Conservation (phyloP, 1,284 basidiomycete species). For the Ustilago crameri region DNA sequence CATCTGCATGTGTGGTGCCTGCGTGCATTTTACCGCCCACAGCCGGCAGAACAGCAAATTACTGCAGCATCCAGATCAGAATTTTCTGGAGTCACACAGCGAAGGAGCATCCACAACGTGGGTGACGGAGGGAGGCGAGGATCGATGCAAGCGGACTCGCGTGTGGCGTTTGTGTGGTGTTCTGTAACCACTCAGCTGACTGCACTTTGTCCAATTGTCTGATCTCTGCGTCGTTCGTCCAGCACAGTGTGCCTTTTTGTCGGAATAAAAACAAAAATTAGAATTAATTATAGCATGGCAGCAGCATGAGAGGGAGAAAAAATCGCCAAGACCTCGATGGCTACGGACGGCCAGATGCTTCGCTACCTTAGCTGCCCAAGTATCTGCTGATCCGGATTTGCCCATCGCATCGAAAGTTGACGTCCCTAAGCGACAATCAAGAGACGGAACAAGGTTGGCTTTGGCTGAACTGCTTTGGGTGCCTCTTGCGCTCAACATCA, state of each 20-base stretch:
- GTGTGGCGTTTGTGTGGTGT: neutral
- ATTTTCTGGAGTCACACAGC: no score
- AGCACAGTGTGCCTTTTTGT: no score
- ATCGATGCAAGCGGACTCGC: neutral
- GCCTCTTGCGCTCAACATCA: neutral
- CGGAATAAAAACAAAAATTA: no score
- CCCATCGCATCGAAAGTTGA: neutral
- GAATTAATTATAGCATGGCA: neutral
- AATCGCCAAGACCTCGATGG: conserved; percentile 1
- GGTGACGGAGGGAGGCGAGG: no score
- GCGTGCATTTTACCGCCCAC: neutral
- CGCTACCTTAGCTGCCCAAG: neutral
- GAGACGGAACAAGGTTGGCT: neutral
- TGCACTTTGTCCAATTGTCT: no score
- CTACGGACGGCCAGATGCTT: neutral
- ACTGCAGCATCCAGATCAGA: no score
- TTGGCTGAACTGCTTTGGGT: neutral
- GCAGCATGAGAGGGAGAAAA: neutral
- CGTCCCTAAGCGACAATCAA: neutral
- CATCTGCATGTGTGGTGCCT: neutral
- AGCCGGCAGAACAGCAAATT: no score
- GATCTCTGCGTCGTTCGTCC: no score
- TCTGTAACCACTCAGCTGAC: no score
- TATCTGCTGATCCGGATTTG: neutral
- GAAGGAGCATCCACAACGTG: no score